phyloP scores from a whole-genome alignment of 2,329 filamentous ascomycete species.

The Coleophoma crateriformis region DNA sequence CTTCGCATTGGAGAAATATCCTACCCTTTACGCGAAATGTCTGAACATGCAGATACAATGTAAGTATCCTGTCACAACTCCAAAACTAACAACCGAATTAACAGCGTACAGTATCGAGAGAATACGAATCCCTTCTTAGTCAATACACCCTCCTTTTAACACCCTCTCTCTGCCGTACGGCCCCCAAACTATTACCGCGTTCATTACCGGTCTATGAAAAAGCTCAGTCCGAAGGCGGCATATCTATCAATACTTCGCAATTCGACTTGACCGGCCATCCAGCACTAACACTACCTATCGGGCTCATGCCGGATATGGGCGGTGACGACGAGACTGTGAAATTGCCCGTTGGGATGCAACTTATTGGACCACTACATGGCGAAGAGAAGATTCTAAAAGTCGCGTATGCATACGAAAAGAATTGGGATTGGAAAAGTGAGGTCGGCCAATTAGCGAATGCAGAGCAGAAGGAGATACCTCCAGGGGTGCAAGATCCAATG shows the following conservation, averaged over 20 bases:
- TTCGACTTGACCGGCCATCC: constrained; percentile 53
- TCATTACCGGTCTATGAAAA: constrained; percentile 34
- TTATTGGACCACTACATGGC: constrained; percentile 44
- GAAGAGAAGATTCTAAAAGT: constrained; percentile 38
- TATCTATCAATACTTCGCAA: constrained; percentile 48
- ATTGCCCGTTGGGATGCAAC: constrained; percentile 47
- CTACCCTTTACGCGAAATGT: constrained; percentile 37
- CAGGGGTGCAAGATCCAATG: not conserved
- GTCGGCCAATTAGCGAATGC: not conserved
- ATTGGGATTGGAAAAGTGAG: constrained; percentile 32
- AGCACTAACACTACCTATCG: constrained; percentile 43
- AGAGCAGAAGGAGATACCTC: not conserved
- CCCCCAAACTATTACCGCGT: constrained; percentile 33
- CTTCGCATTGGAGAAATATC: constrained; percentile 37
- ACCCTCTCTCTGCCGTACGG: constrained; percentile 18
- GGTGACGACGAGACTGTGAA: constrained; percentile 28
- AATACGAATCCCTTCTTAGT: constrained; percentile 32
- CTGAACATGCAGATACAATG: constrained; percentile 26
- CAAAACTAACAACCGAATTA: constrained; percentile 33
- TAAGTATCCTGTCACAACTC: constrained; percentile 13
- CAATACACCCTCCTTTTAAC: constrained; percentile 39
- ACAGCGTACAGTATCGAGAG: constrained; percentile 32
- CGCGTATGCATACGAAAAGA: constrained; percentile 39
- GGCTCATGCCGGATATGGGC: constrained; percentile 30
- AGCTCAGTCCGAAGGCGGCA: constrained; percentile 42